phyloP scores from a whole-genome alignment of 805 yeast species.

The Candida lessepsii region DNA sequence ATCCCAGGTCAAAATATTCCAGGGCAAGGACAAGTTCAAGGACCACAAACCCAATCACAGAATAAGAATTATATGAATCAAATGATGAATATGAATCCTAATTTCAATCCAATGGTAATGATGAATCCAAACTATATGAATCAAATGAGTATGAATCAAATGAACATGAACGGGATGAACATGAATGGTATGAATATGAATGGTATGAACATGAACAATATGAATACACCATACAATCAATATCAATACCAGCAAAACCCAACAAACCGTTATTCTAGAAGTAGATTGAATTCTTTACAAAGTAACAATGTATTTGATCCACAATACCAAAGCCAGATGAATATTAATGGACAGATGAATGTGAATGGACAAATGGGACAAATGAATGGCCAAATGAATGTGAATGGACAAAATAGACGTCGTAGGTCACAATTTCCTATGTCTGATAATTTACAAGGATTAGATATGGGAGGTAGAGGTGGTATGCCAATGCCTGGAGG shows the following conservation, averaged over 20 bases:
- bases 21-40: not conserved
- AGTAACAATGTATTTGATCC: slow-evolving; percentile 13
- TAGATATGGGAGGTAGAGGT: slow-evolving; percentile 47
- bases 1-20: not conserved
- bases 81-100: slow-evolving; percentile 9
- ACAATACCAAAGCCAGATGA: slow-evolving; percentile 1
- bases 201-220: slow-evolving; percentile 11
- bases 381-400: not conserved
- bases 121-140: slow-evolving; percentile 5
- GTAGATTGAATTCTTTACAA: slow-evolving; percentile 17
- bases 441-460: slow-evolving; percentile 26
- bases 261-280: slow-evolving; percentile 10
- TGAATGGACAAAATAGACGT: slow-evolving; percentile 24
- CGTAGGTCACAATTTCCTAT: slow-evolving; percentile 35
- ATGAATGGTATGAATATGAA: slow-evolving; percentile 13
- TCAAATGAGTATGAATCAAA: slow-evolving; percentile 3
- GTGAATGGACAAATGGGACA: slow-evolving; percentile 17
- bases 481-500: slow-evolving; percentile 45
- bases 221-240: slow-evolving; percentile 8
- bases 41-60: slow-evolving; percentile 9
- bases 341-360: slow-evolving; percentile 3
- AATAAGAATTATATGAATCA: slow-evolving; percentile 4
- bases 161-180: slow-evolving; percentile 10
- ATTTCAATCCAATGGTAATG: slow-evolving; percentile 7
- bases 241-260: slow-evolving; percentile 1